Conservation (phyloP, 1,284 basidiomycete genomes). For the Apiotrichum brassicae region DNA sequence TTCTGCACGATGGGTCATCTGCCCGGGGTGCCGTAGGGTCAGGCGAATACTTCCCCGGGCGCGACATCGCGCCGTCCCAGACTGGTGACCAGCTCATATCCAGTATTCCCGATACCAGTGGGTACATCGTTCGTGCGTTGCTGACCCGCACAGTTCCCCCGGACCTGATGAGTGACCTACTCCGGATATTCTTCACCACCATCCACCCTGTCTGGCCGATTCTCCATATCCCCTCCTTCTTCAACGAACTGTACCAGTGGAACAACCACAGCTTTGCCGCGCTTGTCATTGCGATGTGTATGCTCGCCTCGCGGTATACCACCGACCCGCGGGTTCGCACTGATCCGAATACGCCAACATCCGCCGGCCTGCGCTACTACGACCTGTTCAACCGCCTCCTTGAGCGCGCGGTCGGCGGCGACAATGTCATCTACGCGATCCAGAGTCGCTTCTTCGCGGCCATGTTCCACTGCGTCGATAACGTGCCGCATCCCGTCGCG, state of each 20-base stretch:
- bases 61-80: conserved; percentile 1
- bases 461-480: conserved; percentile 20
- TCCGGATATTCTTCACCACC: conserved; percentile 15
- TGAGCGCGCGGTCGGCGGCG: conserved; percentile 10
- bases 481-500: conserved; percentile 18
- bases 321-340: conserved; percentile 5
- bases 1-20: conserved; percentile 6
- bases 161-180: conserved; percentile 10
- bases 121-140: background rate
- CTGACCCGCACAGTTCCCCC: conserved; percentile 4
- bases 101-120: conserved; percentile 5
- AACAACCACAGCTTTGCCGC: conserved; percentile 10
- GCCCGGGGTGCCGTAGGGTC: background rate
- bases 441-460: conserved; percentile 17
- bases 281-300: conserved; percentile 14
- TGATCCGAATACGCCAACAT: conserved; percentile 8
- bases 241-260: conserved; percentile 8
- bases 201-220: conserved; percentile 20
- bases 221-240: conserved; percentile 16
- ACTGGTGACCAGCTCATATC: conserved; percentile 6
- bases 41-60: conserved; percentile 12
- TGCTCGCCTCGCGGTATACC: conserved; percentile 12
- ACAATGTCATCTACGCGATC: conserved; percentile 18
- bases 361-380: conserved; percentile 13
- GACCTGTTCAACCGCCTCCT: conserved; percentile 15